phyloP scores from a whole-genome alignment of 805 yeast genomes.

The Kodamaea laetipori region DNA sequence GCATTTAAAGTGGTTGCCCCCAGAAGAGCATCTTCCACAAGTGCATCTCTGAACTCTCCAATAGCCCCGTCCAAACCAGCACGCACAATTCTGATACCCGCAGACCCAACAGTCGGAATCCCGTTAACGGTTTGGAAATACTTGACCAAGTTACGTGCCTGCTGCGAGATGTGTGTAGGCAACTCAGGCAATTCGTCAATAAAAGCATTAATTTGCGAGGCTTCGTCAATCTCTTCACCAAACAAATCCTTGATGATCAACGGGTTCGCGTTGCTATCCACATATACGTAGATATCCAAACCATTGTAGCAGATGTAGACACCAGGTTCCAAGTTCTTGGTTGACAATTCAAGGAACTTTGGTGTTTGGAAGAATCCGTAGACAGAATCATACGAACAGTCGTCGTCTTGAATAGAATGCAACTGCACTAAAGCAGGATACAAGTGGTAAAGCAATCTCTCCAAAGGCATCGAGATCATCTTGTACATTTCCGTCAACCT shows the following conservation, averaged over 20 bases:
- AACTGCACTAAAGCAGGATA: conserved; percentile 81
- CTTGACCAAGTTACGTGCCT: conserved; percentile 64
- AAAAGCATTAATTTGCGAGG: conserved; percentile 50
- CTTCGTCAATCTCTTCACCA: conserved; percentile 52
- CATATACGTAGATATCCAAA: conserved; percentile 56
- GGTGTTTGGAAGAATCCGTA: conserved; percentile 53
- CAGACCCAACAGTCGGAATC: conserved; percentile 28
- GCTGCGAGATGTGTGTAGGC: conserved; percentile 66
- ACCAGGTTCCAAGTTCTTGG: conserved; percentile 60
- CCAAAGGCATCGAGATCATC: conserved; percentile 56
- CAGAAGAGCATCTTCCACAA: conserved; percentile 71
- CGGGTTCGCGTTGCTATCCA: conserved; percentile 69
- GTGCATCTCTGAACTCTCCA: conserved; percentile 49
- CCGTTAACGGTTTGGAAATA: conserved; percentile 49
- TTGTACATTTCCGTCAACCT: conserved; percentile 57
- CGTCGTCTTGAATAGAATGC: conserved; percentile 62
- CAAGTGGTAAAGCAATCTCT: conserved; percentile 59
- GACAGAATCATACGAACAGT: conserved; percentile 36
- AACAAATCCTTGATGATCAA: conserved; percentile 72
- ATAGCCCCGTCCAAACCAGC: conserved; percentile 65
- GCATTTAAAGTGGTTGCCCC: conserved; percentile 42
- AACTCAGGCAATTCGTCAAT: conserved; percentile 66
- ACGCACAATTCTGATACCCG: conserved; percentile 60
- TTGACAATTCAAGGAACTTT: conserved; percentile 45
- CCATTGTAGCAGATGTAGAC: conserved; percentile 81